phyloP scores from a whole-genome alignment of 176 grass and related monocot genomes.

The Tillandsia leiboldiana region DNA sequence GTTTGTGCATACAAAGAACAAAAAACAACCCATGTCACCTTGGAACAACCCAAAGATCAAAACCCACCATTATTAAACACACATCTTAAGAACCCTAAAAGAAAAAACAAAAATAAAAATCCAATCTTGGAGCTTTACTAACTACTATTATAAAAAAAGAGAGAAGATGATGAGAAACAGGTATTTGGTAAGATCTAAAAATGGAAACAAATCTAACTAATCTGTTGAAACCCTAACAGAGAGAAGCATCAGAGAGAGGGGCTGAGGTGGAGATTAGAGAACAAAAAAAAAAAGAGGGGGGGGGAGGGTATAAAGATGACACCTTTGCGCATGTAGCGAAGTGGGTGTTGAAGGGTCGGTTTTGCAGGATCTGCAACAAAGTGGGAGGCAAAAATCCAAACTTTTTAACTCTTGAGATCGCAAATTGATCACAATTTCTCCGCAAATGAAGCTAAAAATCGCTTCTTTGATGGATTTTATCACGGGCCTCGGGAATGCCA shows the following conservation, averaged over 20 bases:
- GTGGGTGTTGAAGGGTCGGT: background rate
- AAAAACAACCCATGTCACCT: background rate
- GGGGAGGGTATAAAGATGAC: background rate
- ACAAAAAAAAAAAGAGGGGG: too few species aligned
- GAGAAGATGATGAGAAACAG: background rate
- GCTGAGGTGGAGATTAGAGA: background rate
- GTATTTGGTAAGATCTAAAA: background rate
- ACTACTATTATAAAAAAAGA: background rate
- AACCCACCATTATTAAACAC: background rate
- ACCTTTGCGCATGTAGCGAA: constrained; percentile 1
- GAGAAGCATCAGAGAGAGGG: background rate
- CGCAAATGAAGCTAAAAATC: background rate
- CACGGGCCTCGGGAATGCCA: background rate
- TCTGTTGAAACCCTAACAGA: background rate
- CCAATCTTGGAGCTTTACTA: background rate
- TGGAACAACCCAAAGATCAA: background rate
- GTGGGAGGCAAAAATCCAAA: too few species aligned
- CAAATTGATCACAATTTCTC: background rate
- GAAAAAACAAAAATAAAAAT: background rate
- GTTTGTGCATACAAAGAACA: too few species aligned
- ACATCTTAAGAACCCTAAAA: background rate
- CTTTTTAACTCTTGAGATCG: too few species aligned
- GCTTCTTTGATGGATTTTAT: background rate
- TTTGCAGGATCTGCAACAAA: background rate
- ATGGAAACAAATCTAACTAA: background rate